phyloP scores from a whole-genome alignment of 352 stramenopile genomes.

The Sclerospora graminicola region DNA sequence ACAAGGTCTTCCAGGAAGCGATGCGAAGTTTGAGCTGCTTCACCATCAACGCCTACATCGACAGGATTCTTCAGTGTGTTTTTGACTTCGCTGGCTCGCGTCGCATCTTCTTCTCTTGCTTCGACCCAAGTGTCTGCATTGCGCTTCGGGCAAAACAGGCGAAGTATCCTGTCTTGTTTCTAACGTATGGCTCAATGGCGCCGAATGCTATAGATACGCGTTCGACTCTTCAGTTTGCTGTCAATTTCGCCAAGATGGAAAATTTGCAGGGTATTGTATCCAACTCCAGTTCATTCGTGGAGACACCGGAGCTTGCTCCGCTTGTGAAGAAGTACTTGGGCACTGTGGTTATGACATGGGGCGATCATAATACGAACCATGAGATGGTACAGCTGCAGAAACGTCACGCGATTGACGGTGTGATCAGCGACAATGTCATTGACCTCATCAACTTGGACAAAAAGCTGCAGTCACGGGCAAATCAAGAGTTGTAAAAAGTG shows the following conservation, averaged over 20 bases:
- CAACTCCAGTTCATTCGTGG: slow-evolving; percentile 61
- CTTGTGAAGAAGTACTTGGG: slow-evolving; percentile 36
- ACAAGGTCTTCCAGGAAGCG: slow-evolving; percentile 25
- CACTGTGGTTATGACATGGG: slow-evolving; percentile 56
- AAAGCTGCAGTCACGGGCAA: slow-evolving; percentile 15
- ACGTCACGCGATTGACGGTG: slow-evolving; percentile 47
- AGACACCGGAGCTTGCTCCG: slow-evolving; percentile 32
- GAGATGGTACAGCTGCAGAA: slow-evolving; percentile 63
- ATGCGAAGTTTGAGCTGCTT: slow-evolving; percentile 47
- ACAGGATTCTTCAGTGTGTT: slow-evolving; percentile 58
- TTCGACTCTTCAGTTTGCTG: slow-evolving; percentile 54
- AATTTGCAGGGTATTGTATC: slow-evolving; percentile 59
- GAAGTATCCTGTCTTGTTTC: slow-evolving; percentile 64
- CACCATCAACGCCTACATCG: slow-evolving; percentile 65
- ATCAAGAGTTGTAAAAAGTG: slow-evolving; percentile 4
- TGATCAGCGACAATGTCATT: slow-evolving; percentile 80
- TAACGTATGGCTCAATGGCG: slow-evolving; percentile 54
- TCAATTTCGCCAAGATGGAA: slow-evolving; percentile 53
- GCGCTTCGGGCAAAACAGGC: slow-evolving; percentile 57
- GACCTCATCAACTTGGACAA: slow-evolving; percentile 53
- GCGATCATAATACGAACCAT: slow-evolving; percentile 72
- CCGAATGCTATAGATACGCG: slow-evolving; percentile 36
- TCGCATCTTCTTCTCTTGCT: slow-evolving; percentile 78
- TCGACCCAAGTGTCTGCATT: slow-evolving; percentile 59
- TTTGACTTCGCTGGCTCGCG: slow-evolving; percentile 50